These are phyloP conservation scores for Phytopythium cucurbitacearum DNA, from an alignment of 352 stramenopile genomes.

Conservation along the genomic window DNA sequence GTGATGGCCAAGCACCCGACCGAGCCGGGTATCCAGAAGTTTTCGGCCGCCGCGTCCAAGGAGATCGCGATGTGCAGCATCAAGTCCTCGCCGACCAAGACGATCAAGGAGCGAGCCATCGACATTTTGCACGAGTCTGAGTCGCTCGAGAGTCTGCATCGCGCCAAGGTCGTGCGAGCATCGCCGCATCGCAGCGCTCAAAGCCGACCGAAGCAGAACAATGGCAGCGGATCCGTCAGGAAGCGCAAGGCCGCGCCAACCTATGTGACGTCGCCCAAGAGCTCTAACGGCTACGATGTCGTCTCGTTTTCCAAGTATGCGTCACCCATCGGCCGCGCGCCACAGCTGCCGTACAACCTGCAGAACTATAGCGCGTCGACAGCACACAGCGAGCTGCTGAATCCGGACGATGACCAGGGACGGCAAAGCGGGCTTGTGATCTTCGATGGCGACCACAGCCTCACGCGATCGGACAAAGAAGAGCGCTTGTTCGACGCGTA, in stretches of 20 bases:
- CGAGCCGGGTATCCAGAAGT: slow-evolving; percentile 68
- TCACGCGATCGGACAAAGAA: slow-evolving; percentile 22
- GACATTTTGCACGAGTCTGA: slow-evolving; percentile 41
- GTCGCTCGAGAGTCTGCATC: slow-evolving; percentile 23
- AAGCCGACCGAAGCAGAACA: not conserved
- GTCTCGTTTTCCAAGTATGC: slow-evolving; percentile 39
- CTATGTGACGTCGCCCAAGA: slow-evolving; percentile 6
- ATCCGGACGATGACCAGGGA: slow-evolving; percentile 4
- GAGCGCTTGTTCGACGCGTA: slow-evolving; percentile 66
- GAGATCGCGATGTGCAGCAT: slow-evolving; percentile 56
- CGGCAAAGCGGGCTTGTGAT: slow-evolving; percentile 42
- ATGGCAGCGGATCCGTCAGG: slow-evolving; percentile 1
- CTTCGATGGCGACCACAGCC: slow-evolving; percentile 31
- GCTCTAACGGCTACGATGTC: slow-evolving; percentile 11
- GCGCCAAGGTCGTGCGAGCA: not conserved
- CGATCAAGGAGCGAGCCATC: slow-evolving; percentile 31
- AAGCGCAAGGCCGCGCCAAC: slow-evolving; percentile 25
- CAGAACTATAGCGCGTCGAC: slow-evolving; percentile 10
- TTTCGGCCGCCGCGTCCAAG: slow-evolving; percentile 47
- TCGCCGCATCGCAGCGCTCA: too few species aligned
- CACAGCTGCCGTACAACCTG: slow-evolving; percentile 29
- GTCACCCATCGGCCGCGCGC: slow-evolving; percentile 42
- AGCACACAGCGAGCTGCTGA: not conserved
- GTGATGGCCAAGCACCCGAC: slow-evolving; percentile 70
- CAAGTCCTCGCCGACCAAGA: slow-evolving; percentile 24